These are phyloP conservation scores for Tripterygium wilfordii DNA, from an alignment of 177 flowering plant genomes.

Conservation along the genomic window DNA sequence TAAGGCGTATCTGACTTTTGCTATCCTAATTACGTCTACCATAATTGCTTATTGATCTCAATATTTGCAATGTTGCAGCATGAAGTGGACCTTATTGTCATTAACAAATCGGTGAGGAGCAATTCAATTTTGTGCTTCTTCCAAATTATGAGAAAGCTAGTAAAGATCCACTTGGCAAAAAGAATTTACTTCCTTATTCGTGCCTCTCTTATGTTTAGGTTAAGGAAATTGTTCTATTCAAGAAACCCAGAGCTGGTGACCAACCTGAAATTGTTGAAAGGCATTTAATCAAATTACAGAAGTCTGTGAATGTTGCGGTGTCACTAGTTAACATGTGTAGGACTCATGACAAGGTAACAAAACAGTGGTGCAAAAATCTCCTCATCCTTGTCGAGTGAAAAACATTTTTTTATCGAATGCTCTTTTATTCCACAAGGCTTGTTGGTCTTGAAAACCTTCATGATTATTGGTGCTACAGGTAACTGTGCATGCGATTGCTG, in stretches of 20 bases:
- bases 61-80: too few relatives aligned
- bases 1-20: conserved; percentile 32
- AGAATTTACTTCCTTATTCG: background rate
- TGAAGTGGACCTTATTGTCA: conserved; percentile 55
- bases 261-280: conserved; percentile 33
- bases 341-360: conserved; percentile 60
- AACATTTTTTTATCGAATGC: background rate
- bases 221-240: conserved; percentile 36
- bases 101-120: conserved; percentile 59
- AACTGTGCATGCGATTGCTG: conserved; percentile 63
- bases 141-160: background rate
- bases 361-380: background rate
- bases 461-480: conserved; percentile 36
- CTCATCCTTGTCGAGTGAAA: too few relatives aligned
- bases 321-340: conserved; percentile 68
- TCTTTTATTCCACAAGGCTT: background rate
- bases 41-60: too few relatives aligned
- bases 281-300: conserved; percentile 37
- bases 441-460: conserved; percentile 1
- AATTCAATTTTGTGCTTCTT: conserved; percentile 3
- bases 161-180: background rate
- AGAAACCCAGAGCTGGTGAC: conserved; percentile 33
- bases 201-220: conserved; percentile 33
- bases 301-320: conserved; percentile 65
- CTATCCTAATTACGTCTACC: too few relatives aligned